Base-by-base conservation (phyloP, 257 asterid species). In the Forsythia suspensa region DNA sequence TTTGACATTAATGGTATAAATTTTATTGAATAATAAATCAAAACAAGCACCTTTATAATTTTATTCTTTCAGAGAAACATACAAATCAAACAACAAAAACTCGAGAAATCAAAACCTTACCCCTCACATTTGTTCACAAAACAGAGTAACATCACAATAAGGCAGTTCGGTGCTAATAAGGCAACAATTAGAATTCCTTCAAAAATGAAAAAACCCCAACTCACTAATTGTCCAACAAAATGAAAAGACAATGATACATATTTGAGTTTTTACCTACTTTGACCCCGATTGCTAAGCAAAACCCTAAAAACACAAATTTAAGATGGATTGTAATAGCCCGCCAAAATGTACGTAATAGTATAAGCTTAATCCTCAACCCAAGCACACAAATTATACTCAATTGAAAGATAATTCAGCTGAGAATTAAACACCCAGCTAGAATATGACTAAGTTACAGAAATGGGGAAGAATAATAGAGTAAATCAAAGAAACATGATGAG, bases 201-300 rank as follows among this genome's bases (percentile, higher is more conserved):
- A 71, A 75, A 72, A 75, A 78, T 38, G 43, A 80, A n/a, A 80
- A 76, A 43, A 4, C 7, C 63, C 77, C 80, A 82, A 80, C 76
- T 63, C 52, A 40, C 57, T 72, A 81, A n/a, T 57, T 74, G 77
- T 76, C 78, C 86, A 84, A 84, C 77, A 80, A 79, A 66, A 74
- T 36, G 75, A 79, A 76, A 79, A 80, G 69, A 85, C 73, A 88
- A 85, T 83, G 85, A 78, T 70, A 71, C 77, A 80, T 84, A 78
- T 24, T 82, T 36, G 90, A 87, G 73, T 71, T 86, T 86, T 87
- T 84, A 91, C 95, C 90, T 82, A 90, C 89, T 87, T 86, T 85
- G 91, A 85, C 80, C 78, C 83, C 73, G 81, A 81, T 79, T 77
- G 87, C 92, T 80, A 85, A 80, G 85, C 76, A 84, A 84, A 90